phyloP scores from a whole-genome alignment of 1,139 yeast species.

The Taiozyma sp. region DNA sequence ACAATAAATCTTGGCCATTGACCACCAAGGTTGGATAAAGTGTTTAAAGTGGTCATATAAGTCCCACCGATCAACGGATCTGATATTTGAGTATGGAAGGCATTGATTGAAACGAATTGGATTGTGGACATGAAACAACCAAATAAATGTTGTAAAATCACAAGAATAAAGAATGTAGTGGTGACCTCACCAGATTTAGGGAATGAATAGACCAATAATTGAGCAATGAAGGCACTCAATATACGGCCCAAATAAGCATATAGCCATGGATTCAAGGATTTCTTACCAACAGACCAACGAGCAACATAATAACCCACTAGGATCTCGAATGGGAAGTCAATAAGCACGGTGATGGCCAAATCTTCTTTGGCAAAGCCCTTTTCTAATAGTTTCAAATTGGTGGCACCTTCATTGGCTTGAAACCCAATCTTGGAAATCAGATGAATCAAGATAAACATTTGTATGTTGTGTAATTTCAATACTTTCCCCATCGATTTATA shows the following conservation, averaged over 20 bases:
- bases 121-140: constrained; percentile 93
- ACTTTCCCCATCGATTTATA: constrained; percentile 77
- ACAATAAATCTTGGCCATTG: constrained; percentile 93
- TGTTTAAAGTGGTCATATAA: constrained; percentile 93
- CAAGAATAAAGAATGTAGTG: constrained; percentile 52
- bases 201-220: constrained; percentile 65
- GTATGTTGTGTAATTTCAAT: constrained; percentile 70
- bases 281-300: constrained; percentile 79
- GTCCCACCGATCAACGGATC: constrained; percentile 97
- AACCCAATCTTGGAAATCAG: constrained; percentile 85
- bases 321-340: constrained; percentile 95
- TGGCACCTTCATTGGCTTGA: constrained; percentile 94
- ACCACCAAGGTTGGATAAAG: constrained; percentile 91
- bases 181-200: constrained; percentile 42
- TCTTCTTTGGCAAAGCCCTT: constrained; percentile 93
- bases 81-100: constrained; percentile 93
- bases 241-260: constrained; percentile 85
- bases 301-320: constrained; percentile 95
- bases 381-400: constrained; percentile 87
- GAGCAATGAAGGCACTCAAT: constrained; percentile 71
- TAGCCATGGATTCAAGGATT: constrained; percentile 83
- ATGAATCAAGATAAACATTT: constrained; percentile 68
- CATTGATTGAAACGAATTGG: constrained; percentile 90
- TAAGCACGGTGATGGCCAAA: constrained; percentile 83
- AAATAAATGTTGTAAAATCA: constrained; percentile 76